Percentiles rank a stretch among this genome's conserved stretches.
phyloP scores from a whole-genome alignment of 148 eudicot genomes.

The Rheum nobile region DNA sequence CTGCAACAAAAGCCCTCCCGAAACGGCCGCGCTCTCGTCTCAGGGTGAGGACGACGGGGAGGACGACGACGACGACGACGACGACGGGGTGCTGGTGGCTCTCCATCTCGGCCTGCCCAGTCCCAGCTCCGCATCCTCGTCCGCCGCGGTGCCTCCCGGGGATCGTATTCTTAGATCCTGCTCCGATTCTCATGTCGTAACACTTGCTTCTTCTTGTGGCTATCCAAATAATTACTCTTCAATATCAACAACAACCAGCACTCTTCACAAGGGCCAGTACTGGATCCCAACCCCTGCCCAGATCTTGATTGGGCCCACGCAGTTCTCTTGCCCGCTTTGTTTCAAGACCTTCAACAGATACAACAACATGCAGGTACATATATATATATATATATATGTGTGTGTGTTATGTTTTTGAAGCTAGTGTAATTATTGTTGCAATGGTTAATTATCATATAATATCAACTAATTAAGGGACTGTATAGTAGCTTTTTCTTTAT shows the following conservation, averaged over 20 bases:
- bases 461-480: too few species aligned
- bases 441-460: not conserved
- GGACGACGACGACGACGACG: slow-evolving; percentile 5
- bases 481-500: not conserved
- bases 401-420: not conserved
- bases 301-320: slow-evolving; percentile 84
- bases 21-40: not conserved
- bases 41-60: slow-evolving; percentile 2
- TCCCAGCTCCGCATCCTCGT: slow-evolving; percentile 15
- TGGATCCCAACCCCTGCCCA: slow-evolving; percentile 96
- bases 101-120: slow-evolving; percentile 53
- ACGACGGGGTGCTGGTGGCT: slow-evolving; percentile 28
- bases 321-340: slow-evolving; percentile 92
- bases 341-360: slow-evolving; percentile 88
- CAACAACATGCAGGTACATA: slow-evolving; percentile 87
- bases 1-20: slow-evolving; percentile 10
- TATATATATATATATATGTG: not conserved
- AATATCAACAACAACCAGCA: not conserved
- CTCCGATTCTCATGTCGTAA: slow-evolving; percentile 14
- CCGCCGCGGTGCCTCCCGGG: not conserved
- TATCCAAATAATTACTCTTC: not conserved
- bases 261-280: slow-evolving; percentile 66
- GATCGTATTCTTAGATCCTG: not conserved
- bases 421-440: not conserved
- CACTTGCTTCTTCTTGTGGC: slow-evolving; percentile 9